Evolutionary conservation across 805 yeast species (phyloP).

Genomic region (Spathaspora arborariae): DNA sequence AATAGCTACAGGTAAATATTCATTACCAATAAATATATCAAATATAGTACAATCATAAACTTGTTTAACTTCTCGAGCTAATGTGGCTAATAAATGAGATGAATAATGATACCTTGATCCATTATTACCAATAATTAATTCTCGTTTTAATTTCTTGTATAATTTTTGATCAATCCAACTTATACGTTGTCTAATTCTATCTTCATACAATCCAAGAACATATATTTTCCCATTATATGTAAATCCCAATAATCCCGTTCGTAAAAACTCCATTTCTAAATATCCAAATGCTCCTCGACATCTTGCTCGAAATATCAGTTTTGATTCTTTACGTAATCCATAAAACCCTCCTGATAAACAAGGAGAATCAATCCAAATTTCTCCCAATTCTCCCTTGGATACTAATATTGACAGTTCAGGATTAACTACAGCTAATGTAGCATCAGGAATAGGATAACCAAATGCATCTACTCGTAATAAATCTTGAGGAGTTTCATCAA

Average conservation of each 20-base stretch:
- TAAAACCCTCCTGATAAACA: constrained; percentile 88
- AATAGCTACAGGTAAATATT: constrained; percentile 78
- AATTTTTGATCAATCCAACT: constrained; percentile 59
- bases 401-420: constrained; percentile 83
- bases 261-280: constrained; percentile 71
- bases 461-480: constrained; percentile 77
- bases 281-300: constrained; percentile 70
- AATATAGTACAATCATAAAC: constrained; percentile 90
- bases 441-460: constrained; percentile 93
- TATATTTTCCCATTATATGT: constrained; percentile 82
- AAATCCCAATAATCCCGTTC: constrained; percentile 92
- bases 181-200: constrained; percentile 74
- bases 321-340: constrained; percentile 64
- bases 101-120: constrained; percentile 71
- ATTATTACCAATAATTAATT: constrained; percentile 28
- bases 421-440: constrained; percentile 88
- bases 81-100: constrained; percentile 79
- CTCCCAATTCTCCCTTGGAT: constrained; percentile 81
- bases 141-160: constrained; percentile 23
- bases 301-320: constrained; percentile 74
- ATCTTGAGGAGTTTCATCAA: constrained; percentile 39
- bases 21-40: constrained; percentile 75
- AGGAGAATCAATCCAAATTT: constrained; percentile 95
- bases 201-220: constrained; percentile 87
- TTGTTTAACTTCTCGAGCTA: constrained; percentile 75